Base-by-base conservation (phyloP, 1,284 basidiomycete species). In the Cutaneotrichosporon daszewskae region DNA sequence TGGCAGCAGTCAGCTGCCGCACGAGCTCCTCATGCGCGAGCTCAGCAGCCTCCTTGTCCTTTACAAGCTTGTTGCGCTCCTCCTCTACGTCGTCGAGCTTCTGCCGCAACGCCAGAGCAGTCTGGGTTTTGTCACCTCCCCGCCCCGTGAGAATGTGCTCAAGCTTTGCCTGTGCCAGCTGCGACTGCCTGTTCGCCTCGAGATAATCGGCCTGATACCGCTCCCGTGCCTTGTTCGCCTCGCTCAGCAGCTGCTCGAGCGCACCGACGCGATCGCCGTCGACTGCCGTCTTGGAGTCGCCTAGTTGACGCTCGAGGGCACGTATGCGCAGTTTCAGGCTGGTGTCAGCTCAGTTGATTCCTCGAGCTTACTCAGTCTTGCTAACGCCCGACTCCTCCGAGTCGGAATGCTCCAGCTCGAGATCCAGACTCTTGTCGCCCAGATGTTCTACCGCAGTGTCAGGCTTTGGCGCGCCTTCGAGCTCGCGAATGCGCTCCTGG, bases 181-280 rank as follows among this genome's bases (percentile, higher is more conserved):
- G 76, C 64, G 84, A 85, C 68, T 87, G 84, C 20, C 87, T 76
- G 66, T 92, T 88, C 20, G 85, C 84, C 3, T 80, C 77, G 10
- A 96, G 74, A 64, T 92, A 95, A 64, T 96, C 91, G 12, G 76
- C 74, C 69, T 96, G 90, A 59, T 96, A 96, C 22, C 87, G 77
- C 27, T 80, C 76, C 72, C 94, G 92, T 80, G 88, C 85, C 52
- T 85, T 77, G 54, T 86, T 89, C 26, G 90, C 84, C 59, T 96
- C 92, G 40, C 90, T 87, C 39, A 97, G 75, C 47, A 95, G 72
- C 55, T 88, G 91, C 72, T 96, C 88, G 28, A 96, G 74, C 7
- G 94, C 87, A 12, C 88, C 66, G 3, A 90, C 72, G 18, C 81
- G 77, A 48, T 83, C 85, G n/a, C 41, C 37, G 19, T 45, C 46